Percentiles rank a stretch among this genome's conserved stretches.
Evolutionary conservation across 345 rosid genomes (phyloP).

Genomic region (Dipteronia sinensis): DNA sequence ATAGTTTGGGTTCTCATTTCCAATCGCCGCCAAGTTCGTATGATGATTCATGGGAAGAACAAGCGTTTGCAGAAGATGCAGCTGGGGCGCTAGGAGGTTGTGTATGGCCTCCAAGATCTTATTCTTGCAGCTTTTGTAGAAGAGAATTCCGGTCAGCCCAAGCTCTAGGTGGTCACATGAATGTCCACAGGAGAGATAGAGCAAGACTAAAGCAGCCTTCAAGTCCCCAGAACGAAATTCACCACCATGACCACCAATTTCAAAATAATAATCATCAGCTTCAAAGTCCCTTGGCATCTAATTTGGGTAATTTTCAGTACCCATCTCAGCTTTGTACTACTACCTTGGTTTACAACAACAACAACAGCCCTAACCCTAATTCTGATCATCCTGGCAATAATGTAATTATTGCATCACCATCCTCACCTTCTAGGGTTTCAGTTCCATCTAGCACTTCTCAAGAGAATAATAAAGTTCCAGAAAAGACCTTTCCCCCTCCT

Average conservation of each 20-base stretch:
- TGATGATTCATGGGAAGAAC: constrained; percentile 89
- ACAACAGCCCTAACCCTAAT: constrained; percentile 61
- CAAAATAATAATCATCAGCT: constrained; percentile 22
- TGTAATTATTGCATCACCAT: constrained; percentile 31
- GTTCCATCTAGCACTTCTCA: constrained; percentile 26
- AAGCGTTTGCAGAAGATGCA: constrained; percentile 83
- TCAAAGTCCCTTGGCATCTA: constrained; percentile 33
- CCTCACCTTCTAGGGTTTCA: constrained; percentile 55
- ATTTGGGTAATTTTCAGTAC: constrained; percentile 32
- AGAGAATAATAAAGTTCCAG: constrained; percentile 17
- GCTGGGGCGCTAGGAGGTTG: constrained; percentile 60
- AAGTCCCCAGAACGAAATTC: constrained; percentile 27
- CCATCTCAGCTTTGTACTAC: constrained; percentile 42
- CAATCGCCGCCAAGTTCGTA: constrained; percentile 31
- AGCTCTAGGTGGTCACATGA: constrained; percentile 97
- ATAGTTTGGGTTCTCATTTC: constrained; percentile 38
- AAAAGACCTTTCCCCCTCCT: constrained; percentile 27
- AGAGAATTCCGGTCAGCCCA: constrained; percentile 88
- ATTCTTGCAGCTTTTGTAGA: constrained; percentile 79
- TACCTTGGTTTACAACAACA: constrained; percentile 36
- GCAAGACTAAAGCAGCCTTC: constrained; percentile 77
- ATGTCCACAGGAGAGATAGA: constrained; percentile 90
- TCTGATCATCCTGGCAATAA: constrained; percentile 27
- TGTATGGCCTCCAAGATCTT: constrained; percentile 94
- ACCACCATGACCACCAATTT: constrained; percentile 34